Base-by-base conservation (phyloP, 176 grass and related monocot genomes). In the Bonia amplexicaulis region DNA sequence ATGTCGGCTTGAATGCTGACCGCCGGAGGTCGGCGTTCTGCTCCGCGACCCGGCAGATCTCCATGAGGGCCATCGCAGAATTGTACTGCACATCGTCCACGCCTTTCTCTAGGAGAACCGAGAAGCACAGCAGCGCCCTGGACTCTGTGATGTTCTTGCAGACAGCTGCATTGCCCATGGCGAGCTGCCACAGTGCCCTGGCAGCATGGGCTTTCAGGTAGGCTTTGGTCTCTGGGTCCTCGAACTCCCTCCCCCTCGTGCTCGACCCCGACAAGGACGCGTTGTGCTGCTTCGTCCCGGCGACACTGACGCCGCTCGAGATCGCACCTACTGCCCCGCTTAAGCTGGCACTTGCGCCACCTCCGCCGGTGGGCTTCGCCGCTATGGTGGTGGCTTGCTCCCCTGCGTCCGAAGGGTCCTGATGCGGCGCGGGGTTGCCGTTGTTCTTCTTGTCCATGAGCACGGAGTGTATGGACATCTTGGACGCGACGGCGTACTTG, bases 61-160 rank as follows among this genome's bases (percentile, higher is more conserved):
- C 96, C 89, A 93, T 68, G 22, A 95, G 87, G 20, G 96, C 93
- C 74, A 98, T 89, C 3, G 93, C 96, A 0, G 96, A 90, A 52
- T 98, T 95, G 70, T 94, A 92, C 66, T 69, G 74, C 69, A 98
- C 91, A 31, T 95, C 93, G 54, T 85, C 89, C 0, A 46, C 52
- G 33, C 87, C 80, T 39, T 92, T 95, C 69, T 98, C 93, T 11
- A 98, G 84, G 12, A 98, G 86, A 20, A 95, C 68, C 3, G 96
- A 82, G 29, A 98, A 92, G 80, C 93, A 98, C 3, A 98, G 93
- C 22, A 98, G 89, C 3, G 93, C 96, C 63, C 88, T 87, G 1
- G 93, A 98, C 61, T 98, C 93, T 0, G 96, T 98, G 91, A 98
- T 94, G 91, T 85, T 98, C 86, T 95, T 98, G 81, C 93, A 98